Evolutionary conservation across 192 early-diverging fungal genomes (phyloP), one percentile per base, ranked within the genome.

Genomic region (Coemansia sp.): DNA sequence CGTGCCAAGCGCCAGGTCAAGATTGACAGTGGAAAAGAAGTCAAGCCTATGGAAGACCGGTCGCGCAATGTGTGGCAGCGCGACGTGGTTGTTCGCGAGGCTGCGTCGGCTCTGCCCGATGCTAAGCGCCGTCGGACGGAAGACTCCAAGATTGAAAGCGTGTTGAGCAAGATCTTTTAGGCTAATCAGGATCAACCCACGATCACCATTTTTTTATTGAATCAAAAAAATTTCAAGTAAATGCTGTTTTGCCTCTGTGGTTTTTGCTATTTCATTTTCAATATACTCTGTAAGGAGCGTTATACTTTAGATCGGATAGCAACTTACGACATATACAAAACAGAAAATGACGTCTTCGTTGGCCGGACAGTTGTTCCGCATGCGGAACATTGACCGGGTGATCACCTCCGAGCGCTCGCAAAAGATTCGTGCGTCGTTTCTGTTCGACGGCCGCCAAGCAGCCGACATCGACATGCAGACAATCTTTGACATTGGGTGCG

Each of bases 381-480:
- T 88, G 65, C 82, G 84, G 40, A 85, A 82, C 14, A 78, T 85
- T 9, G 87, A 89, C 75, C 78, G 83, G 46, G 76, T 61, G 36
- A 82, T 82, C 68, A 82, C 83, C 23, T 81, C 75, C 22, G 85
- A 87, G 63, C 66, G 57, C 14, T 67, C 85, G 15, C 79, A 85
- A 26, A 88, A 83, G 66, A 82, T 82, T 48, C 83, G 83, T 28
- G 85, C 90, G 20, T 94, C 94, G 25, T 89, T 92, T 51, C 73
- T 97, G 55, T 97, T 94, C 46, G 85, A 89, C 48, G 78, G 85
- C 0, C 87, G 86, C 71, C 84, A 90, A 73, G 96, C 96, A 2
- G 91, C 93, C 3, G 91, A 97, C 65, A 85, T 93, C 59, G 94
- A 96, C 77, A 76, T 83, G 54, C 93, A 96, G 59, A 90, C 90